A percentile compares a stretch with the other conserved stretches of the same genome.
Conservation (phyloP, 768 basidiomycete genomes). For the Mycena metata region DNA sequence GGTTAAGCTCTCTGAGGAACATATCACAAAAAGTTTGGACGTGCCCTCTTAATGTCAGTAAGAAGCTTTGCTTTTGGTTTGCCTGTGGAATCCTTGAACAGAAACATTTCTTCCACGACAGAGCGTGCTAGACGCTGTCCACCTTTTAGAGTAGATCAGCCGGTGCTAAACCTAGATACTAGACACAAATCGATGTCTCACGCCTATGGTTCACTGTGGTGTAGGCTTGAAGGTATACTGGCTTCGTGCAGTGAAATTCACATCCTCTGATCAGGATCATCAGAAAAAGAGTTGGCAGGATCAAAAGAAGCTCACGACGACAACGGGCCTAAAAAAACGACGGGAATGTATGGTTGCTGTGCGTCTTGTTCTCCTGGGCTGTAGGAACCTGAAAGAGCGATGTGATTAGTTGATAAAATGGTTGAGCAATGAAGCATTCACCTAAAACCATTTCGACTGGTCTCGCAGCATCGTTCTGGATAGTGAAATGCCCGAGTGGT, state of each 20-base stretch:
- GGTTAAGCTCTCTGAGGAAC: conserved; percentile 6
- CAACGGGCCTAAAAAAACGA: conserved; percentile 13
- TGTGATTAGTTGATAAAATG: too few relatives aligned
- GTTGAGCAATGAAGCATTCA: conserved; percentile 1
- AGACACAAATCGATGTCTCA: neutral
- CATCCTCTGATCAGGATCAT: neutral
- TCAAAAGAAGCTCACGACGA: neutral
- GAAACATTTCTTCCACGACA: conserved; percentile 5
- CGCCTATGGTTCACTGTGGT: neutral
- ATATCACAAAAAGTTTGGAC: conserved; percentile 4
- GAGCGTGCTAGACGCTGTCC: conserved; percentile 3
- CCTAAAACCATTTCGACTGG: neutral
- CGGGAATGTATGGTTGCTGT: conserved; percentile 17
- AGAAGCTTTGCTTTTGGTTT: conserved; percentile 9
- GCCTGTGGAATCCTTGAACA: conserved; percentile 12
- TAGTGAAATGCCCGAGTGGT: conserved; percentile 3
- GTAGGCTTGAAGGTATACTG: conserved; percentile 11
- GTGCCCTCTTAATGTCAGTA: conserved; percentile 2
- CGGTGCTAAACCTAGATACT: too few relatives aligned
- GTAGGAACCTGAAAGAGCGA: conserved; percentile 6
- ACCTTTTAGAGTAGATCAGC: neutral
- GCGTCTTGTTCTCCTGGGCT: conserved; percentile 16
- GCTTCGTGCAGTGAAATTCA: conserved; percentile 8
- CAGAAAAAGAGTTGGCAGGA: conserved; percentile 1
- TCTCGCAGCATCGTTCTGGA: conserved; percentile 4